phyloP scores from a whole-genome alignment of 177 flowering plant species.

The Vitis hybrid region DNA sequence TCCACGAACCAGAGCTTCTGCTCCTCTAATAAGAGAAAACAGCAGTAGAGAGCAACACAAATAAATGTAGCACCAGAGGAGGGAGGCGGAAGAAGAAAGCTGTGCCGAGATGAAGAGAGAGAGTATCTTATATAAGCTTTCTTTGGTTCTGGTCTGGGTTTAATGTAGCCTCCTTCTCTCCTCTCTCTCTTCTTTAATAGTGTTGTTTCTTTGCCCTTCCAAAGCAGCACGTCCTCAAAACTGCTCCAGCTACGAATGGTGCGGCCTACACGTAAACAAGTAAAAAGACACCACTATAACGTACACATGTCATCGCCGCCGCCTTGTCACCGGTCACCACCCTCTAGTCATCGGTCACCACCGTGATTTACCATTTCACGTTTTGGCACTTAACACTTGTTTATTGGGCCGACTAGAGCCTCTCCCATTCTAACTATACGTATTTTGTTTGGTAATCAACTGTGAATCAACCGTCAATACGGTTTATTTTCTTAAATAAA shows the following conservation, averaged over 20 bases:
- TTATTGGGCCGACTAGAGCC: background rate
- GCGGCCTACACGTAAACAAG: background rate
- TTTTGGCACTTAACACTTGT: background rate
- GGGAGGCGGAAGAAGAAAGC: background rate
- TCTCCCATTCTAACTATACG: background rate
- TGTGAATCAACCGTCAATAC: background rate
- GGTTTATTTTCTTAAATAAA: background rate
- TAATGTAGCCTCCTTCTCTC: background rate
- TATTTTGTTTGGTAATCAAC: background rate
- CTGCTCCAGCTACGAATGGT: constrained; percentile 14
- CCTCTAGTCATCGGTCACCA: background rate
- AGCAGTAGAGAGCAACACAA: constrained; percentile 24
- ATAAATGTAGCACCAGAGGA: background rate
- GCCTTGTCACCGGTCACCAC: background rate
- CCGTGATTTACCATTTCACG: background rate
- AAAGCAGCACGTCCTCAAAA: background rate
- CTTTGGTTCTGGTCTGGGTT: background rate
- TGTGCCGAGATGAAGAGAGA: background rate
- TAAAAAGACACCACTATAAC: background rate
- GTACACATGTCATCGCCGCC: background rate
- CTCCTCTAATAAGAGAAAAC: constrained; percentile 22
- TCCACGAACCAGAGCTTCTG: constrained; percentile 6
- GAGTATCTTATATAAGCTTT: constrained; percentile 6
- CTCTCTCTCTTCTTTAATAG: background rate
- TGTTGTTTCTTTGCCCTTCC: background rate